Base-by-base conservation (phyloP, 169 alveolate species). In the Cyclospora cayetanensis region DNA sequence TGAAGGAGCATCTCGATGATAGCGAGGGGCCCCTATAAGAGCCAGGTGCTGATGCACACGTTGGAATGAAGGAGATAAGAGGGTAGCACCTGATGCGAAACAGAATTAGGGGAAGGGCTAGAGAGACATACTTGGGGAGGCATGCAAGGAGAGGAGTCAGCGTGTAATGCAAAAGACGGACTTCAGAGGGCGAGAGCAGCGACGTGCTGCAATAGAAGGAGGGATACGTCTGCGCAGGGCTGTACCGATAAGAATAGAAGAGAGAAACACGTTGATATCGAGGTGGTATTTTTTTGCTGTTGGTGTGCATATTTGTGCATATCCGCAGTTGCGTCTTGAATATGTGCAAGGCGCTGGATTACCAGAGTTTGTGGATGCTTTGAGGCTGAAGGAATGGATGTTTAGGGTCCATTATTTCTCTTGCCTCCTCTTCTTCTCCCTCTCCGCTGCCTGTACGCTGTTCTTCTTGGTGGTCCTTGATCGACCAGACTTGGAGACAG, bases 311-410 rank as follows among this genome's bases (percentile, higher is more conserved):
- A 15, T 20, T 20, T 12, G 25, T 50, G 20, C 20, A 15, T 7
- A 2, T 22, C 88, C 34, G 42, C 90, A 82, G 77, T 55, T 82
- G 25, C 90, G 90, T 18, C 39, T 82, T 53, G 77, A 53, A 29
- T 82, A 82, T 77, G 90, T 82, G 53, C 90, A 60, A 3, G 35
- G 31, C 15, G 77, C 39, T 1, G 52, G 66, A 5, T 37, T 82
- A 0, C 52, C 50, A 42, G 90, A 53, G 31, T 55, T 53, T 39
- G 60, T 25, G 39, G 39, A 15, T 53, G 74, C 77, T 2, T 25
- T 82, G 77, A 42, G 55, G n/a, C 46, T 82, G 39, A 82, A 82
- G 90, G 42, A 34, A 77, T 1, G 12, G 52, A 82, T 82, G 90
- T 55, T 82, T 22, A 53, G 55, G 35, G 42, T 37, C 4, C 77